Conservation (phyloP, 179 eudicot species). For the Corrigiola litoralis region DNA sequence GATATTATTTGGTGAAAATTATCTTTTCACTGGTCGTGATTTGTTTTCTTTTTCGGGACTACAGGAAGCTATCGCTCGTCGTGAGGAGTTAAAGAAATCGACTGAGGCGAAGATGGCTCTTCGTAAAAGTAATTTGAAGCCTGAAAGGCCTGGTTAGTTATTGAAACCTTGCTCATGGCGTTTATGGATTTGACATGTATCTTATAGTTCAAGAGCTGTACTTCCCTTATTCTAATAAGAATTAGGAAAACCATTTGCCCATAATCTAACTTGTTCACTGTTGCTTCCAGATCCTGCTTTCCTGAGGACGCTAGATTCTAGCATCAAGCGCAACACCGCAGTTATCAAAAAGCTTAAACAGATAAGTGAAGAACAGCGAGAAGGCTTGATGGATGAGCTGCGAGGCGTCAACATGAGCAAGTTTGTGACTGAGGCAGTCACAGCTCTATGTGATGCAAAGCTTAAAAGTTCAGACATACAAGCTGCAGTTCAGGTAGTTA, state of each 20-base stretch:
- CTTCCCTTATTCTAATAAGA: neutral
- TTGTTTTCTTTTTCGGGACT: slow-evolving; percentile 2
- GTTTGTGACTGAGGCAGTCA: slow-evolving; percentile 97
- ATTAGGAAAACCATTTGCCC: neutral
- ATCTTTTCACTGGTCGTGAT: neutral
- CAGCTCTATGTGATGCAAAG: slow-evolving; percentile 93
- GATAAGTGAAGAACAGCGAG: slow-evolving; percentile 92
- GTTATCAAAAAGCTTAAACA: slow-evolving; percentile 96
- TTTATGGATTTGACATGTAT: neutral
- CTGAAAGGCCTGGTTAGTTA: slow-evolving; percentile 86
- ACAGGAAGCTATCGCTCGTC: slow-evolving; percentile 81
- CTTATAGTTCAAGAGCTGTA: no score
- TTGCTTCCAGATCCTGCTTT: slow-evolving; percentile 57
- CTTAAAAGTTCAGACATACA: slow-evolving; percentile 87
- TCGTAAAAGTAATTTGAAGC: slow-evolving; percentile 78
- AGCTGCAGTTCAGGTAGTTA: slow-evolving; percentile 91
- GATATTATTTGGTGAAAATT: no score
- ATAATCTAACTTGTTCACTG: neutral
- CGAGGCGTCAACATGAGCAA: slow-evolving; percentile 88
- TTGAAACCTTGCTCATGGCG: neutral
- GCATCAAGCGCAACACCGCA: slow-evolving; percentile 98
- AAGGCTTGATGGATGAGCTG: slow-evolving; percentile 92
- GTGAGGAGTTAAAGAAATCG: slow-evolving; percentile 82
- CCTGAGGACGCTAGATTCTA: slow-evolving; percentile 86
- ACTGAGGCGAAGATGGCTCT: slow-evolving; percentile 75